Conservation (phyloP, 1,139 yeast species). For the Saccharomyces hybrid region DNA sequence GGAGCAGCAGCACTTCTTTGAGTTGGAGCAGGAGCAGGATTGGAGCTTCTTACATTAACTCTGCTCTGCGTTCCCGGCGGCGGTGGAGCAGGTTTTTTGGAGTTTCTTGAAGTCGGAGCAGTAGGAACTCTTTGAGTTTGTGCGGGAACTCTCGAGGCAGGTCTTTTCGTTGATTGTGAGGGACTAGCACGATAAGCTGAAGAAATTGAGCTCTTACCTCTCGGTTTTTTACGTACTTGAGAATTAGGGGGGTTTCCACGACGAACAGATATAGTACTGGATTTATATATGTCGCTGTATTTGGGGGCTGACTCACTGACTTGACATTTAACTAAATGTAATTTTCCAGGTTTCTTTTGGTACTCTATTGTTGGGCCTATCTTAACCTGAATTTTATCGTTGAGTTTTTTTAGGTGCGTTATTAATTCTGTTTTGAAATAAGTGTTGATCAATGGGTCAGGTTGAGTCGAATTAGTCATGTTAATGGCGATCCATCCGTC, state of each 20-base stretch:
- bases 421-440: slow-evolving; percentile 85
- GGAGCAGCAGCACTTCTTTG: too few species aligned
- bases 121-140: background rate
- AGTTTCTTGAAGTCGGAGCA: slow-evolving; percentile 4
- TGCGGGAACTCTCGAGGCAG: background rate
- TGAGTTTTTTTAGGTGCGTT: slow-evolving; percentile 61
- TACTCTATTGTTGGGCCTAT: slow-evolving; percentile 72
- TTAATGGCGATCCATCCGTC: slow-evolving; percentile 92
- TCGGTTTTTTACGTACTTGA: slow-evolving; percentile 65
- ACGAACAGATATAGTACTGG: slow-evolving; percentile 80
- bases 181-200: background rate
- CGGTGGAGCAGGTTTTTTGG: slow-evolving; percentile 26
- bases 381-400: slow-evolving; percentile 50
- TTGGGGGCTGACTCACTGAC: slow-evolving; percentile 53
- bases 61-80: too few species aligned
- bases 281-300: slow-evolving; percentile 71
- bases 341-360: slow-evolving; percentile 85
- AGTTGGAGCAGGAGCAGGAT: too few species aligned
- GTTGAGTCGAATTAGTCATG: slow-evolving; percentile 45
- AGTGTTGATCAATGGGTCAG: slow-evolving; percentile 76
- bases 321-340: slow-evolving; percentile 64
- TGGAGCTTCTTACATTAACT: too few species aligned
- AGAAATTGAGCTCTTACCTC: slow-evolving; percentile 1
- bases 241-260: slow-evolving; percentile 74
- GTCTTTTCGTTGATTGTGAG: slow-evolving; percentile 2